Base-by-base conservation (phyloP, 2,329 filamentous ascomycete genomes). In the Fusarium mundagurra region DNA sequence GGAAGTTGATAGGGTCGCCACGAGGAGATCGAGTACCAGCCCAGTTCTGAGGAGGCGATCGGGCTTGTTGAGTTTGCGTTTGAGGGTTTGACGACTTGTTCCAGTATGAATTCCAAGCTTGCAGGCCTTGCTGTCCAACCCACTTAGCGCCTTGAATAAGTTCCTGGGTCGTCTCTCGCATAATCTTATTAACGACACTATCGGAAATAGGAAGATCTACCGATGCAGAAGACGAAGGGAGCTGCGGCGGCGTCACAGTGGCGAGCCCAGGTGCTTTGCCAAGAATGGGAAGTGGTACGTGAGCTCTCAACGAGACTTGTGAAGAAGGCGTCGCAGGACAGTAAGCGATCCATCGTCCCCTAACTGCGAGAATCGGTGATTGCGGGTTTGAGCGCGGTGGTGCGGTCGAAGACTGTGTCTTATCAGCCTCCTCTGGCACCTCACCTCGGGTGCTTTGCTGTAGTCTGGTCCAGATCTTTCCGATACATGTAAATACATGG, bases 391-490 rank as follows among this genome's bases (percentile, higher is more conserved):
- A 81, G 43, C 85, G 83, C 48, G 82, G 79, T 38, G 84, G 81
- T 51, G 82, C 70, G 4, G 83, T 77, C 29, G 79, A 81, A 33
- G 83, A 80, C 43, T 81, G 81, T 43, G 69, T 73, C 65, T 84
- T 83, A 68, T 87, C 86, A 22, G 80, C 75, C 69, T 90, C 88
- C 66, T 87, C 84, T 2, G 83, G 76, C 33, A 84, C 80, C 36
- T 89, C 86, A 31, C 84, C 84, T 67, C 86, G 86, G 24, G 85
- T 82, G 36, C 85, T 84, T 73, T 91, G 88, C 79, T 96, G 94
- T 34, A 98, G 86, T 50, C 91, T 92, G 2, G 96, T 98, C 96
- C 96, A 99, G 24, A 97, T 85, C 83, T 99, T 99, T 27, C 92
- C 95, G 63, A 96, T 86, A 77, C 95, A 98, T 43, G 83, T 85